These are phyloP conservation scores for Suillus spraguei DNA, from an alignment of 768 basidiomycete species.

Conservation along the genomic window DNA sequence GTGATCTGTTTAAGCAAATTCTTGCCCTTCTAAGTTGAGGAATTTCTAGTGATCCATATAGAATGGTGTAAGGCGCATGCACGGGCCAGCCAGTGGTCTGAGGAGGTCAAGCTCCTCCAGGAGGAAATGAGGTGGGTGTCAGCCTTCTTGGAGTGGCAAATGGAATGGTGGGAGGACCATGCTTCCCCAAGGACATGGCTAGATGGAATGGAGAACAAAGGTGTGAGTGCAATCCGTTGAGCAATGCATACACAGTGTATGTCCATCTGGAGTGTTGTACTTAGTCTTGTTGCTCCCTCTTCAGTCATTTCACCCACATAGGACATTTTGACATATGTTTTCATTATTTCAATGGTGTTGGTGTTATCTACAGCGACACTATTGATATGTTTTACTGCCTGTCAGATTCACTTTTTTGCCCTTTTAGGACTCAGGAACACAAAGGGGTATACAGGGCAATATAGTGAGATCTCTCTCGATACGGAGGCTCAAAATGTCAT, in stretches of 20 bases:
- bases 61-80: not conserved
- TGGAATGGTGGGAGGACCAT: not conserved
- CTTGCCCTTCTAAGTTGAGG: not conserved
- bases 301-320: not conserved
- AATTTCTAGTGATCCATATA: not conserved
- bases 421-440: not conserved
- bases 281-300: not conserved
- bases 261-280: not conserved
- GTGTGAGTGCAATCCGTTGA: not conserved
- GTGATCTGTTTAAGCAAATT: not conserved
- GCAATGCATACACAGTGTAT: not conserved
- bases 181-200: not conserved
- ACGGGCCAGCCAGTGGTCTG: not conserved
- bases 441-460: not conserved
- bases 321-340: not conserved
- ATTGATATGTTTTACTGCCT: not conserved
- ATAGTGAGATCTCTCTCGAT: not conserved
- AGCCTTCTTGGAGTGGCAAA: constrained; percentile 3
- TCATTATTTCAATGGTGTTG: not conserved
- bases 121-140: constrained; percentile 3
- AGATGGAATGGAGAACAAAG: not conserved
- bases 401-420: constrained; percentile 2
- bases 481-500: not conserved
- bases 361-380: not conserved
- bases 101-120: constrained; percentile 4